Evolutionary conservation across 1,284 basidiomycete species (phyloP).

Genomic region (Marasmius oreades): DNA sequence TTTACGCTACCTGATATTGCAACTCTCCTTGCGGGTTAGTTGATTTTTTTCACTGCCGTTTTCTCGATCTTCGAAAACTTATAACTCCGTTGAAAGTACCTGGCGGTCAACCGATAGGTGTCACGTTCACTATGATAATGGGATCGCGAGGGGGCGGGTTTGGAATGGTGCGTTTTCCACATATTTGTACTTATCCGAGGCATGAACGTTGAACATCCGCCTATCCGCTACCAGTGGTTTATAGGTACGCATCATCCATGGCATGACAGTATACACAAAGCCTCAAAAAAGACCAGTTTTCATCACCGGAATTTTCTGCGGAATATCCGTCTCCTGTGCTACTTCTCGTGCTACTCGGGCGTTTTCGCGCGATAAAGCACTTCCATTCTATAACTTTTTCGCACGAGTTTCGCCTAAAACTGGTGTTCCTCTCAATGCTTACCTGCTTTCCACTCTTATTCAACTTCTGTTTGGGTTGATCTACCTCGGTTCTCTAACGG

Average conservation of each 20-base stretch:
- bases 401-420: conserved; percentile 41
- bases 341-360: conserved; percentile 69
- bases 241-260: neutral
- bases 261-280: neutral
- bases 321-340: conserved; percentile 59
- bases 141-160: conserved; percentile 61
- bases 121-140: conserved; percentile 65
- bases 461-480: conserved; percentile 54
- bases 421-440: conserved; percentile 51
- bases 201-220: neutral
- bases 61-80: neutral
- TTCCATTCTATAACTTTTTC: conserved; percentile 55
- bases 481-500: conserved; percentile 50
- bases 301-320: conserved; percentile 52
- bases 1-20: conserved; percentile 63
- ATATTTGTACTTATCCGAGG: conserved; percentile 13
- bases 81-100: conserved; percentile 33
- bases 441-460: conserved; percentile 54
- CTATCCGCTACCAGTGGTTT: neutral
- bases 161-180: conserved; percentile 49
- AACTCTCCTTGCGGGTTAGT: conserved; percentile 46
- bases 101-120: conserved; percentile 62
- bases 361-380: conserved; percentile 67
- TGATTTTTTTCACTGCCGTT: neutral
- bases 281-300: conserved; percentile 35